Base-by-base conservation (phyloP, 2,329 filamentous ascomycete genomes). In the Arthroderma uncinatum region DNA sequence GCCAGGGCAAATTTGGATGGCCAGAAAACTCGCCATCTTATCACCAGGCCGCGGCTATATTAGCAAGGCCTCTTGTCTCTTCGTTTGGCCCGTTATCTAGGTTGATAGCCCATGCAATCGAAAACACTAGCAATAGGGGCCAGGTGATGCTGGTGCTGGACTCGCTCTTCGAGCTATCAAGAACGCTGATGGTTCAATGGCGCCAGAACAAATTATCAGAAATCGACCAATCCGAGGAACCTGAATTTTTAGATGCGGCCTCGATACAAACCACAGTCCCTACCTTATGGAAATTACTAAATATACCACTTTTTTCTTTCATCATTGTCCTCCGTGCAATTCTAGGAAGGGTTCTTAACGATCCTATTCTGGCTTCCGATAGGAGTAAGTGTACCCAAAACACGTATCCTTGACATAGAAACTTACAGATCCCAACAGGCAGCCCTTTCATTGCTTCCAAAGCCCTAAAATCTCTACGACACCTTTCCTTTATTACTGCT, bases 401-500 rank as follows among this genome's bases (percentile, higher is more conserved):
- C 40, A 10, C 33, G 16, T 25, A 48, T 1, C 6, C 42, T 55
- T 53, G 63, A 21, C 63, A 25, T 14, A 23, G 54, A 57, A 37
- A 54, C 58, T 63, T 58, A 52, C 55, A 44, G 36, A 56, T 40
- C 16, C 55, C 5, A 58, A 53, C 57, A 74, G 79, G 76, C 58
- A 86, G 85, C 0, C 83, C 87, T 0, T 73, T 76, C 12, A 74
- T 93, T 14, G 87, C 88, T 4, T 76, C 82, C 48, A 87, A 87
- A 67, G 82, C 84, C 0, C 77, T 95, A 14, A 83, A 86, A 60
- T 82, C 82, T 10, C 79, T 95, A 9, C 83, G 89, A 28, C 86
- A 88, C 64, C 74, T 94, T 19, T 89, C 84, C 71, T 95, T 95
- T 68, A 82, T 95, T 60, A 89, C 88, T 0, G 84, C 83, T 12